Evolutionary conservation across 2,329 filamentous ascomycete genomes (phyloP).

Genomic region (Sclerotinia trifoliorum): DNA sequence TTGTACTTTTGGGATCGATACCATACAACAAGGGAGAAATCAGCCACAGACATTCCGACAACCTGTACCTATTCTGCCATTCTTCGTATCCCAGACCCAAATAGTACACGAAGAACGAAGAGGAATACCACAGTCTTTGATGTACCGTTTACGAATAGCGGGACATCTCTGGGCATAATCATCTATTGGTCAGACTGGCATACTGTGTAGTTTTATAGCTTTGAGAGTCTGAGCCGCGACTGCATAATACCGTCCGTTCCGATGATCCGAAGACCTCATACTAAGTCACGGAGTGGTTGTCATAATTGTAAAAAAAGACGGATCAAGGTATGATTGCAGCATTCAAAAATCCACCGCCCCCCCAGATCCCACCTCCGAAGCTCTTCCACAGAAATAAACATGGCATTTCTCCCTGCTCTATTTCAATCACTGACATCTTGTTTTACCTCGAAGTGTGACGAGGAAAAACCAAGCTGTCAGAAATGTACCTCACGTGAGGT

Average conservation of each 20-base stretch:
- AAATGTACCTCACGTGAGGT: background rate
- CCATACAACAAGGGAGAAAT: background rate
- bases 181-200: background rate
- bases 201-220: background rate
- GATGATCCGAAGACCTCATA: constrained; percentile 6
- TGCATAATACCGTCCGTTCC: no score
- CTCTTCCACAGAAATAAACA: background rate
- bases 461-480: background rate
- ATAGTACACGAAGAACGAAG: background rate
- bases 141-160: background rate
- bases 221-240: background rate
- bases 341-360: background rate
- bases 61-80: background rate
- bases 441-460: background rate
- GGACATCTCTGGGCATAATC: background rate
- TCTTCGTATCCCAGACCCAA: constrained; percentile 2
- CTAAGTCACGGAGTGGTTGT: background rate
- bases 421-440: background rate
- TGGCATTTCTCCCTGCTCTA: background rate
- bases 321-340: background rate
- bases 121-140: background rate
- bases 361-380: background rate
- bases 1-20: background rate
- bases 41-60: background rate
- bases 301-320: background rate